A percentile compares a stretch with the other conserved stretches of the same genome.
These are phyloP conservation scores for Phaeophleospora eucalypticola DNA, from an alignment of 2,329 filamentous ascomycete species.

Conservation along the genomic window DNA sequence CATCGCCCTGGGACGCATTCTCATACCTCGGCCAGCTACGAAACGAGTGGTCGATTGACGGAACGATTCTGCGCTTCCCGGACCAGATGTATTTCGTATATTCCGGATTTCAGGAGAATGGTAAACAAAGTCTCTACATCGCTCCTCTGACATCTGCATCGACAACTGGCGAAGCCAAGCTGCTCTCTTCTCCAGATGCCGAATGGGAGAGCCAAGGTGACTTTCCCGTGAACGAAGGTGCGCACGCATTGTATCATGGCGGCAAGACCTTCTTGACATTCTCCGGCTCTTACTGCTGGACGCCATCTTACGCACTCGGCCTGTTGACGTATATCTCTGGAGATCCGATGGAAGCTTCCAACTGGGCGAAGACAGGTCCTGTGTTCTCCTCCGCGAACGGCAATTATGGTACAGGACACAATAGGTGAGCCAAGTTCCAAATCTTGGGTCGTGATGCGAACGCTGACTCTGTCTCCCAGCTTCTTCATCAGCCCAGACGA, in stretches of 20 bases:
- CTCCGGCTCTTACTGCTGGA: slow-evolving; percentile 57
- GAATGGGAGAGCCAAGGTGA: slow-evolving; percentile 49
- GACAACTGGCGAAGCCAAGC: slow-evolving; percentile 43
- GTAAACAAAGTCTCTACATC: slow-evolving; percentile 42
- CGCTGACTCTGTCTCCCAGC: slow-evolving; percentile 26
- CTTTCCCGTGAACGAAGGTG: slow-evolving; percentile 53
- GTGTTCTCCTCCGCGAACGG: slow-evolving; percentile 52
- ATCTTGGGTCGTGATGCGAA: neutral
- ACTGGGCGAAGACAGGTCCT: slow-evolving; percentile 53
- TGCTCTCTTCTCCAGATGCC: slow-evolving; percentile 51
- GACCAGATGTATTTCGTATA: slow-evolving; percentile 52
- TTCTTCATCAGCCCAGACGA: slow-evolving; percentile 57
- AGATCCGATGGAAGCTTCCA: slow-evolving; percentile 42
- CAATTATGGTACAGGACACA: slow-evolving; percentile 56
- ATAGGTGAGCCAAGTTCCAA: too few species aligned
- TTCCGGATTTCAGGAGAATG: slow-evolving; percentile 42
- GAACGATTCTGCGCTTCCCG: slow-evolving; percentile 40
- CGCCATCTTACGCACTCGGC: slow-evolving; percentile 51
- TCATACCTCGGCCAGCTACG: too few species aligned
- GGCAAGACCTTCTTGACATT: slow-evolving; percentile 53
- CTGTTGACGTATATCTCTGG: slow-evolving; percentile 52
- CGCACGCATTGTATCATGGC: slow-evolving; percentile 51
- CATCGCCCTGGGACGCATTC: too few species aligned
- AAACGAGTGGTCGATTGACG: too few species aligned
- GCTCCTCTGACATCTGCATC: slow-evolving; percentile 40